phyloP scores from a whole-genome alignment of 1,284 basidiomycete genomes.

The Chalciporus sp. region DNA sequence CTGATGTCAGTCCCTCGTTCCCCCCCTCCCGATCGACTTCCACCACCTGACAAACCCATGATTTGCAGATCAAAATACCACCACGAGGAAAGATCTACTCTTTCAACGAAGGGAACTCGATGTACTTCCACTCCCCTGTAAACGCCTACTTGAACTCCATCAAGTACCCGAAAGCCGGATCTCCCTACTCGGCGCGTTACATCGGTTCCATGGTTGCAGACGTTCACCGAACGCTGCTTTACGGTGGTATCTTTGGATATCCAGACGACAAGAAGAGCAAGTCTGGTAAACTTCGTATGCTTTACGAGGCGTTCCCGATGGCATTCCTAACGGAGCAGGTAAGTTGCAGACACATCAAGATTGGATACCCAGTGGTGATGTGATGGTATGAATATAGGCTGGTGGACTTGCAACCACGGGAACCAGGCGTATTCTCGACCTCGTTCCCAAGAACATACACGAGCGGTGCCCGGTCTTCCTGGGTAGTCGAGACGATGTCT shows the following conservation, averaged over 20 bases:
- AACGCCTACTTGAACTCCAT: conserved; percentile 91
- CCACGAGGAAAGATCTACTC: conserved; percentile 98
- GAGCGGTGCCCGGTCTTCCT: conserved; percentile 94
- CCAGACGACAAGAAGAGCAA: conserved; percentile 98
- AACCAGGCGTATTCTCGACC: conserved; percentile 88
- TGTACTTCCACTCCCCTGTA: conserved; percentile 91
- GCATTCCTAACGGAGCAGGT: conserved; percentile 94
- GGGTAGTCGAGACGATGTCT: conserved; percentile 92
- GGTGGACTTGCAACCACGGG: conserved; percentile 97
- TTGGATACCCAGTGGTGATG: not conserved
- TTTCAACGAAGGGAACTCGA: conserved; percentile 98
- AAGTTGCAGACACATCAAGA: conserved; percentile 25
- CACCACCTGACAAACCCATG: conserved; percentile 4
- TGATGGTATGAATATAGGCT: conserved; percentile 54
- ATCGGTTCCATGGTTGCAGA: conserved; percentile 99
- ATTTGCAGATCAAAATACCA: conserved; percentile 83
- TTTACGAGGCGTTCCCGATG: conserved; percentile 99
- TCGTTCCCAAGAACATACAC: conserved; percentile 88
- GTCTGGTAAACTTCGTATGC: conserved; percentile 89
- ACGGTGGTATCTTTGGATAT: conserved; percentile 99
- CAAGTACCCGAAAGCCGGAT: conserved; percentile 83
- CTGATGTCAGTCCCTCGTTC: conserved; percentile 61
- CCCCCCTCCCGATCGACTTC: conserved; percentile 3
- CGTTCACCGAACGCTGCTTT: conserved; percentile 94
- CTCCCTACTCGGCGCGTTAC: conserved; percentile 93